phyloP scores from a whole-genome alignment of 306 rosid species.

The Vigna angularis region DNA sequence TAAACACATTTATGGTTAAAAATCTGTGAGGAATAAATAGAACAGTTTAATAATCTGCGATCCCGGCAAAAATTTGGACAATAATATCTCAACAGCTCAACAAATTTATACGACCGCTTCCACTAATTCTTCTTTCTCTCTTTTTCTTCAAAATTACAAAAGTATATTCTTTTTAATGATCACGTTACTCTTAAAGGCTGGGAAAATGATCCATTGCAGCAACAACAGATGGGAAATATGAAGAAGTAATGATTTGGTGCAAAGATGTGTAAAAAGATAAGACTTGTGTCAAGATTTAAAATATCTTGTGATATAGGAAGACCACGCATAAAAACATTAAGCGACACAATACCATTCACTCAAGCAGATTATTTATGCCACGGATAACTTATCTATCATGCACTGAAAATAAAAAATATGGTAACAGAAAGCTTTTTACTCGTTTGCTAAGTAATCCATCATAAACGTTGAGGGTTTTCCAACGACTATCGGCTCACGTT shows the following conservation, averaged over 20 bases:
- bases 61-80: not conserved
- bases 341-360: slow-evolving; percentile 7
- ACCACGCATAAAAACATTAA: not conserved
- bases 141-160: too few relatives aligned
- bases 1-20: not conserved
- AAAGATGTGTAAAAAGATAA: not conserved
- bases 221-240: not conserved
- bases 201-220: not conserved
- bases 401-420: slow-evolving; percentile 24
- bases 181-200: not conserved
- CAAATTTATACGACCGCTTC: too few relatives aligned
- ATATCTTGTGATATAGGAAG: not conserved
- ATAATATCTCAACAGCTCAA: too few relatives aligned
- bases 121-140: too few relatives aligned
- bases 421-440: slow-evolving; percentile 57
- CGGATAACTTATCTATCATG: not conserved
- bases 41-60: not conserved
- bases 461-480: slow-evolving; percentile 99
- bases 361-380: not conserved
- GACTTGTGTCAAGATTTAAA: not conserved
- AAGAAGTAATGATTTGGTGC: not conserved
- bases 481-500: slow-evolving; percentile 93
- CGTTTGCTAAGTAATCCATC: slow-evolving; percentile 92
- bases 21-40: not conserved
- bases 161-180: too few relatives aligned